Evolutionary conservation across 2,329 filamentous ascomycete genomes (phyloP).

Genomic region (Endocalyx cinctus): DNA sequence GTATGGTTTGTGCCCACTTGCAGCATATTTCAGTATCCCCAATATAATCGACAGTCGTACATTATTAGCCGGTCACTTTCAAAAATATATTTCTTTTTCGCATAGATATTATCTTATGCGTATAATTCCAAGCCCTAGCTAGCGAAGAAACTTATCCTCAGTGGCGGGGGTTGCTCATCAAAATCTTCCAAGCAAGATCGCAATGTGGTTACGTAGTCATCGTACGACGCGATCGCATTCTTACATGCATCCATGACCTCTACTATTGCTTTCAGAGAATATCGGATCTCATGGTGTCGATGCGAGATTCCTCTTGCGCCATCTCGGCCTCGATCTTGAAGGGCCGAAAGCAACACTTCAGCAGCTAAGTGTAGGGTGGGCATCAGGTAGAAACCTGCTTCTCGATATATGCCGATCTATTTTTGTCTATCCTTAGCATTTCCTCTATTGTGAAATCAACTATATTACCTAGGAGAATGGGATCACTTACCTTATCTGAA

Average conservation of each 20-base stretch:
- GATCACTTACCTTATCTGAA: background rate
- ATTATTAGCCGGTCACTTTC: no score
- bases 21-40: no score
- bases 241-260: background rate
- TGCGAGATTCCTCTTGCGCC: background rate
- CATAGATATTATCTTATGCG: no score
- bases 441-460: background rate
- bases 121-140: no score
- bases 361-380: background rate
- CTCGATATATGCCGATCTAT: background rate
- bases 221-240: background rate
- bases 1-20: no score
- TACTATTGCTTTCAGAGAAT: background rate
- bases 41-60: no score
- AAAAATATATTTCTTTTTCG: no score
- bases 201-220: background rate
- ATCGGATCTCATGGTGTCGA: background rate
- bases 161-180: background rate
- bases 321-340: background rate
- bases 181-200: background rate
- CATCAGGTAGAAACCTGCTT: background rate
- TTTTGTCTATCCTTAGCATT: background rate
- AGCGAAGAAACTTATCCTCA: background rate
- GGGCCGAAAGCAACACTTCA: background rate
- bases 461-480: background rate